Conservation (phyloP, 306 rosid species). For the Dicorynia guianensis region DNA sequence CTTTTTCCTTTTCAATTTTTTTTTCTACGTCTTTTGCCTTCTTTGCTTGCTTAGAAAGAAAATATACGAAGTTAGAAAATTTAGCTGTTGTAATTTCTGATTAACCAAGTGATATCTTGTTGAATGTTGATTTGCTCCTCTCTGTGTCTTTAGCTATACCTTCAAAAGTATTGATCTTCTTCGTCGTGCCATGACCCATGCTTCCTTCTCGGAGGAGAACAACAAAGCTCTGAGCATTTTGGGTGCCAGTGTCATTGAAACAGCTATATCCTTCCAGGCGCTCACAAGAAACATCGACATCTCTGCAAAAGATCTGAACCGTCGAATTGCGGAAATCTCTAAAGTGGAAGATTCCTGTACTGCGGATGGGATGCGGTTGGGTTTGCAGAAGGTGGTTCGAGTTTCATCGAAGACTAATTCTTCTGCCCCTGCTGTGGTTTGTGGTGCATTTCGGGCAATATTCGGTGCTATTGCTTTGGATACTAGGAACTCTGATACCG, state of each 20-base stretch:
- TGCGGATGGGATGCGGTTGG: constrained; percentile 50
- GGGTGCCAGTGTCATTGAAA: constrained; percentile 50
- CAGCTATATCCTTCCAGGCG: constrained; percentile 34
- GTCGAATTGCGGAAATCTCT: constrained; percentile 47
- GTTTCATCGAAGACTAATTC: constrained; percentile 72
- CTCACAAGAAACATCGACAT: constrained; percentile 45
- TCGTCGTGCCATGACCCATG: constrained; percentile 58
- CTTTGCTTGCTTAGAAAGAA: constrained; percentile 6
- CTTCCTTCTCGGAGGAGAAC: constrained; percentile 60
- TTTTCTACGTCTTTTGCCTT: no score
- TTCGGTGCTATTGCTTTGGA: constrained; percentile 80
- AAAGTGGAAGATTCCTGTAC: constrained; percentile 65
- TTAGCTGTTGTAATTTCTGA: no score
- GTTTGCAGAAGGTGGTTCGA: constrained; percentile 65
- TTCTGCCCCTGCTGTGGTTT: constrained; percentile 62
- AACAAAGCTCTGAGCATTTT: constrained; percentile 52
- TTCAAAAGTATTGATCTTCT: constrained; percentile 45
- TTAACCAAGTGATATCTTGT: not conserved
- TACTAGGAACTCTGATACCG: constrained; percentile 49
- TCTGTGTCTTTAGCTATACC: constrained; percentile 34
- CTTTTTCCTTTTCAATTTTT: not conserved
- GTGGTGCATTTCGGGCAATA: constrained; percentile 77
- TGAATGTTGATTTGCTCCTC: not conserved
- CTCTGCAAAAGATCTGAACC: constrained; percentile 57
- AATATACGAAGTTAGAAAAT: not conserved